Percentiles rank a stretch among this genome's conserved stretches.
phyloP scores from a whole-genome alignment of 495 filamentous ascomycete genomes.

The Trichoderma virens region DNA sequence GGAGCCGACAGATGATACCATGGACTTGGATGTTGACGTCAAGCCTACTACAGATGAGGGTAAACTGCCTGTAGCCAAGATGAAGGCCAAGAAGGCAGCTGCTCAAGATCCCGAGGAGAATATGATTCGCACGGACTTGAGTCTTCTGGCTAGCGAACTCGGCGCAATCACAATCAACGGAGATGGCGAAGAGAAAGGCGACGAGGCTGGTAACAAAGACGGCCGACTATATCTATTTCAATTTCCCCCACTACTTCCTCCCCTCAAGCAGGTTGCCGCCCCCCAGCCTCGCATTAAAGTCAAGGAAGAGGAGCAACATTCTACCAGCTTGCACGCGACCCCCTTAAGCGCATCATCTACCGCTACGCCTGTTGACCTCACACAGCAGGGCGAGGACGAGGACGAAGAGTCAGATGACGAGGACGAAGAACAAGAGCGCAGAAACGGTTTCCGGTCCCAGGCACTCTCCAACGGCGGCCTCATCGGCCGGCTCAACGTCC shows the following conservation, averaged over 20 bases:
- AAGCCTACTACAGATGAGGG: slow-evolving; percentile 15
- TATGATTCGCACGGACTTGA: slow-evolving; percentile 17
- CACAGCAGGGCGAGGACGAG: slow-evolving; percentile 23
- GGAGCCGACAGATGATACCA: slow-evolving; percentile 23
- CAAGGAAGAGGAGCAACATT: slow-evolving; percentile 22
- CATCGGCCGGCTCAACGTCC: slow-evolving; percentile 51
- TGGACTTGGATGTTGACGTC: slow-evolving; percentile 31
- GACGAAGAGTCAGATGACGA: slow-evolving; percentile 22
- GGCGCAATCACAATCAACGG: slow-evolving; percentile 23
- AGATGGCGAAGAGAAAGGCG: slow-evolving; percentile 17
- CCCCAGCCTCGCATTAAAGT: slow-evolving; percentile 18
- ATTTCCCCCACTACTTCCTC: slow-evolving; percentile 53
- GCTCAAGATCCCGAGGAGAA: slow-evolving; percentile 28
- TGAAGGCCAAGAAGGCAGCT: slow-evolving; percentile 15
- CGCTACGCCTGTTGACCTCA: slow-evolving; percentile 24
- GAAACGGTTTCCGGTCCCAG: slow-evolving; percentile 17
- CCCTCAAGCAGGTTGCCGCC: slow-evolving; percentile 27
- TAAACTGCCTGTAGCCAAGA: slow-evolving; percentile 23
- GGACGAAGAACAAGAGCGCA: slow-evolving; percentile 16
- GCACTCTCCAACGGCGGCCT: slow-evolving; percentile 37
- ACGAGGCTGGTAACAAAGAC: slow-evolving; percentile 17
- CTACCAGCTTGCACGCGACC: slow-evolving; percentile 19
- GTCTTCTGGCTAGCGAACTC: slow-evolving; percentile 25
- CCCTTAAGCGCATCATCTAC: slow-evolving; percentile 15
- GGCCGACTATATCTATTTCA: slow-evolving; percentile 58